A percentile compares a stretch with the other conserved stretches of the same genome.
phyloP scores from a whole-genome alignment of 345 rosid species.

The Citrus mangshanensis region DNA sequence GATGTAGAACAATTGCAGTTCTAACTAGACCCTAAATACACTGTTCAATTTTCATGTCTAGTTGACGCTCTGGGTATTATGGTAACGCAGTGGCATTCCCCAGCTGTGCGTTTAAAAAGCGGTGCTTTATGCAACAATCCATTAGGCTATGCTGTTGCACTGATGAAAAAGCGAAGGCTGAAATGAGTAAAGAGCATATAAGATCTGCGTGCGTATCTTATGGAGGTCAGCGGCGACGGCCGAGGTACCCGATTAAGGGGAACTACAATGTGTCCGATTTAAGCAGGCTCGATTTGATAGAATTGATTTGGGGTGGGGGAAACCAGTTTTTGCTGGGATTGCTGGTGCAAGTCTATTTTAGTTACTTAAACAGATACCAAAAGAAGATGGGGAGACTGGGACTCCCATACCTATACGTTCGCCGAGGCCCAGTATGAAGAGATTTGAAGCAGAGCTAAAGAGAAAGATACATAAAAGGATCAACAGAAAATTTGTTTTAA shows the following conservation, averaged over 20 bases:
- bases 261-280: conserved; percentile 1
- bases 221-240: conserved; percentile 7
- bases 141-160: neutral
- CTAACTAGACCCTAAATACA: conserved; percentile 7
- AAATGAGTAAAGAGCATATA: neutral
- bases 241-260: neutral
- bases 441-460: conserved; percentile 15
- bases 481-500: neutral
- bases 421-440: conserved; percentile 21
- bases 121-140: conserved; percentile 1
- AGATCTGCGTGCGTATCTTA: neutral
- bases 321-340: conserved; percentile 14
- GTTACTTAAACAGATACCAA: neutral
- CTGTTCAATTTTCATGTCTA: neutral
- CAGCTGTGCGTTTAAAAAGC: conserved; percentile 25
- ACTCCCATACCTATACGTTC: conserved; percentile 9
- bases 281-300: neutral
- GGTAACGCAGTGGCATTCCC: conserved; percentile 40
- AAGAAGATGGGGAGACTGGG: conserved; percentile 19
- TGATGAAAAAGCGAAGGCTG: neutral
- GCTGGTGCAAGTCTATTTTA: neutral
- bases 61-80: conserved; percentile 32
- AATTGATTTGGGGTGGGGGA: conserved; percentile 31
- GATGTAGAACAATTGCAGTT: neutral
- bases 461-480: neutral